Evolutionary conservation across 2,329 filamentous ascomycete genomes (phyloP).

Genomic region (Apiospora pterosperma): DNA sequence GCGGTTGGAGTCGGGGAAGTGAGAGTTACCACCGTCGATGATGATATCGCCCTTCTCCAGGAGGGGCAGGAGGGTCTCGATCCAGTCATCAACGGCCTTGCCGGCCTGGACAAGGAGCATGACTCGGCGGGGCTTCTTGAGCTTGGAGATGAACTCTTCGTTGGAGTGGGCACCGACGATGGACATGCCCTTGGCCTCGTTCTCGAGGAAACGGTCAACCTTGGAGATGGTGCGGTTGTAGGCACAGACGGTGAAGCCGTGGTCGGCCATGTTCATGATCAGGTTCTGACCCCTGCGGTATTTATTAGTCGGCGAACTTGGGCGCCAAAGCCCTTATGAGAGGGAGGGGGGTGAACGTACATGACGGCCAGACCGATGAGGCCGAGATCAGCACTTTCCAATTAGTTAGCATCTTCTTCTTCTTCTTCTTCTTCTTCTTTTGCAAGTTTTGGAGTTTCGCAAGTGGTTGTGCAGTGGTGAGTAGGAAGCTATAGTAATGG

Average conservation of each 20-base stretch:
- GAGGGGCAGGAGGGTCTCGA: conserved; percentile 85
- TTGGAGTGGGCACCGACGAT: conserved; percentile 90
- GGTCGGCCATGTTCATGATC: conserved; percentile 85
- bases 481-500: conserved; percentile 19
- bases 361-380: conserved; percentile 92
- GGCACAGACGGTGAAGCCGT: conserved; percentile 94
- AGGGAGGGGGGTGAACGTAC: conserved; percentile 66
- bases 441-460: conserved; percentile 4
- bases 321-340: conserved; percentile 89
- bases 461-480: conserved; percentile 12
- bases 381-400: conserved; percentile 77
- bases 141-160: conserved; percentile 92
- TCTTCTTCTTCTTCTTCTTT: neutral
- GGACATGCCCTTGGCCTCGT: conserved; percentile 93
- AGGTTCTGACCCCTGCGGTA: conserved; percentile 69
- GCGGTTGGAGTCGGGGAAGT: conserved; percentile 98
- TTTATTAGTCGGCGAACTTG: conserved; percentile 54
- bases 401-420: conserved; percentile 49
- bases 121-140: conserved; percentile 94
- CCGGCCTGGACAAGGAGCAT: conserved; percentile 99
- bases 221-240: conserved; percentile 99
- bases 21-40: conserved; percentile 98
- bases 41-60: conserved; percentile 91
- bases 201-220: conserved; percentile 89
- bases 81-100: conserved; percentile 97